Conservation (phyloP, 495 filamentous ascomycete genomes). For the Penicillium manginii region DNA sequence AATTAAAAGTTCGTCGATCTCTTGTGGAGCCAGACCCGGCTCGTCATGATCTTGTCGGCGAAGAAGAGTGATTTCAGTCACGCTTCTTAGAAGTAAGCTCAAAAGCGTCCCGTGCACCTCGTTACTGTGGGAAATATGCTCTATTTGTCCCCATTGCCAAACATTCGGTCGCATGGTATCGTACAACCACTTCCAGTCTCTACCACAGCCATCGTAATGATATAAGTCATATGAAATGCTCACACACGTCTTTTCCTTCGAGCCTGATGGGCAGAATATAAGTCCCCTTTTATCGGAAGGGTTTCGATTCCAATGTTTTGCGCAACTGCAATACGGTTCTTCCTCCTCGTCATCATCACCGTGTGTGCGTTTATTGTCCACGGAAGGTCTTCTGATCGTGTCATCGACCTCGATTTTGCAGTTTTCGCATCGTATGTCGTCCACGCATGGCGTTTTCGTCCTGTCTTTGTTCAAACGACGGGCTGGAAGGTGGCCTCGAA, state of each 20-base stretch:
- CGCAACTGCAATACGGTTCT: neutral
- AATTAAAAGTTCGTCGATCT: conserved; percentile 38
- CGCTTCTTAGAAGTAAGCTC: conserved; percentile 37
- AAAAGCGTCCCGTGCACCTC: conserved; percentile 34
- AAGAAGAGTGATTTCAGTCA: conserved; percentile 41
- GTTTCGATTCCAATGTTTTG: neutral
- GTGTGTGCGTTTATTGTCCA: neutral
- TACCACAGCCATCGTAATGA: conserved; percentile 34
- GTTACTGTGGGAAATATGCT: conserved; percentile 32
- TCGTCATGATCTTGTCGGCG: conserved; percentile 24
- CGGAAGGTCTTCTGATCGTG: neutral
- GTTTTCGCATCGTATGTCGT: conserved; percentile 29
- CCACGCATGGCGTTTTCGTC: neutral
- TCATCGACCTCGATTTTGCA: conserved; percentile 13
- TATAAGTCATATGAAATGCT: conserved; percentile 28
- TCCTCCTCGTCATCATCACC: neutral
- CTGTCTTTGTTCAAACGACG: conserved; percentile 7
- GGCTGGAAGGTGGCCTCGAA: conserved; percentile 32
- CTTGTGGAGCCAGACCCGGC: conserved; percentile 29
- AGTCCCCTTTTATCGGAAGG: neutral
- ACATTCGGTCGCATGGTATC: conserved; percentile 30
- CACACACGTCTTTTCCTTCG: conserved; percentile 21
- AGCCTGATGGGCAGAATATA: conserved; percentile 17
- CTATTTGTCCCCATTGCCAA: neutral
- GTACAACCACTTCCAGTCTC: conserved; percentile 42